Base-by-base conservation (phyloP, 495 filamentous ascomycete species). In the Gamarada debralockiae region DNA sequence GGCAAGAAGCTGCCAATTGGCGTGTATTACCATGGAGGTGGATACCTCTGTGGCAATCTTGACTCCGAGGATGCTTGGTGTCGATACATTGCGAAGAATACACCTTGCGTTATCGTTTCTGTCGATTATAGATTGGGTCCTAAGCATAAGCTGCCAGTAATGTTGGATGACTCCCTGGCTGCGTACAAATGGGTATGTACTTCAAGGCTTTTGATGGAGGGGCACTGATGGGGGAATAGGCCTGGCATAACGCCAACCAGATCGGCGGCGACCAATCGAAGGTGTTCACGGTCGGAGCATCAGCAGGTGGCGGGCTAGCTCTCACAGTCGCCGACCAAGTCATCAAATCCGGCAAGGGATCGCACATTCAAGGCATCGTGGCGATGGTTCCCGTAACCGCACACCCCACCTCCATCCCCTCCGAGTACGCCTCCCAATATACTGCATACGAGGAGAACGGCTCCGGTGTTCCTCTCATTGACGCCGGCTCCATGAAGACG, bases 91-190 rank as follows among this genome's bases (percentile, higher is more conserved):
- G 40, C 61, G 6, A 57, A 58, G 40, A 31, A 52, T 31, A 57
- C 57, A 1, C 58, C 58, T 15, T 57, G 43, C 27, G 55, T 67
- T 21, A 39, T 69, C n/a, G 56, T 68, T 12, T 57, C 44, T 17
- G 53, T 70, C 0, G 62, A 61, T 20, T 70, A 68, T 53, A 52
- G 62, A 9, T 52, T 67, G 12, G 48, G 53, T 14, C 60, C 67
- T 5, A 54, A 64, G 52, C 34, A 62, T 48, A 63, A 62, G 47
- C 37, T 58, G 46, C 67, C 67, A 1, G 48, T 48, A 12, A 48
- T 52, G 51, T 36, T 67, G 10, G 55, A 66, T 0, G 65, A 67
- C 47, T 36, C 36, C 36, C 22, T 66, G 20, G 56, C 54, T n/a
- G 61, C 45, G 10, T 50, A 20, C 22, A 56, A 50, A 50, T 56